Evolutionary conservation across 2,329 filamentous ascomycete genomes (phyloP), one percentile per base, ranked within the genome.

Genomic region (Botrytis aclada): DNA sequence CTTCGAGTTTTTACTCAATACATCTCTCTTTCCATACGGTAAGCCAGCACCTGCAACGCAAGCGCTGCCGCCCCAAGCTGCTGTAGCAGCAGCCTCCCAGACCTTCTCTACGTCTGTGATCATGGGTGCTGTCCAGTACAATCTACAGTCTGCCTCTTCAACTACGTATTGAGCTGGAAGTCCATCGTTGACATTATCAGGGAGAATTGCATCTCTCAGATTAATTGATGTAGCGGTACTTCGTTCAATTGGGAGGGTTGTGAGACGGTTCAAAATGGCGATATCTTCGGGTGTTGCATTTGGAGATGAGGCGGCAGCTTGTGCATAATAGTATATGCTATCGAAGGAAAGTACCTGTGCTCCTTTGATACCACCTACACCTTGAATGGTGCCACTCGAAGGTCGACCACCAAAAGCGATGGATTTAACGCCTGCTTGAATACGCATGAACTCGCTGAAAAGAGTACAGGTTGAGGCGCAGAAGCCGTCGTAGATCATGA

Each of bases 311-410:
- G 67, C 67, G 1, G 77, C 75, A 5, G 16, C 8, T 61, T 77
- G 74, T 0, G 75, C 77, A 25, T 75, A 69, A 43, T 25, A 20
- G 51, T 76, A 76, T 47, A 80, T 77, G 32, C 73, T 71, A 1
- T 37, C 14, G 39, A 74, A 80, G 7, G 20, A 25, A n/a, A 75
- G 47, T 32, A 77, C 79, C 73, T 86, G 83, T 0, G 83, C 82
- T 45, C 90, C 90, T 77, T 90, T 89, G 65, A 88, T 86, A n/a
- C 90, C 90, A n/a, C 90, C 89, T 29, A 91, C 84, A 7, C 84
- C 86, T 82, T 91, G 88, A 83, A 90, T 92, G 0, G 86, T 85
- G 0, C 82, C 82, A 0, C 83, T 77, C 18, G 82, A 81, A 0
- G 90, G 86, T 1, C 88, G 86, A 2, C 91, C 91, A 16, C 91